Evolutionary conservation across 257 asterid species (phyloP).

Genomic region (Ajuga chamaepitys): DNA sequence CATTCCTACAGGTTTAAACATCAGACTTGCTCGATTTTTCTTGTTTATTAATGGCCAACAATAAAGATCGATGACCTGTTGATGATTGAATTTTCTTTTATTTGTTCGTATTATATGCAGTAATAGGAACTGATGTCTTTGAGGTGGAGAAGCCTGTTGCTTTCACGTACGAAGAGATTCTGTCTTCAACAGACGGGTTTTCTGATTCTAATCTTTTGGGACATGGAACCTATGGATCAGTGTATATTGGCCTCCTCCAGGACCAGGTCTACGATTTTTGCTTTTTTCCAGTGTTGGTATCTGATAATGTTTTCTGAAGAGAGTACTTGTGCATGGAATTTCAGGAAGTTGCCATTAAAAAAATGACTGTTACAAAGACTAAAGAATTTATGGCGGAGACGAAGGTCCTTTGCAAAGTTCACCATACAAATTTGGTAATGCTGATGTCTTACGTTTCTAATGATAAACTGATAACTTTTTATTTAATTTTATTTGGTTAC

Average conservation of each 20-base stretch:
- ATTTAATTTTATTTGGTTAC: too few relatives aligned
- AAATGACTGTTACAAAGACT: slow-evolving; percentile 84
- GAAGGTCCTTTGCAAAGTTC: slow-evolving; percentile 97
- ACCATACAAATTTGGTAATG: slow-evolving; percentile 89
- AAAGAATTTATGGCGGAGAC: slow-evolving; percentile 89
- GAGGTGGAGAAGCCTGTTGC: slow-evolving; percentile 88
- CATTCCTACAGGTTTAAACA: slow-evolving; percentile 65
- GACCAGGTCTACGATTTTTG: slow-evolving; percentile 62
- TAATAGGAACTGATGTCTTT: slow-evolving; percentile 72
- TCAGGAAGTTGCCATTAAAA: slow-evolving; percentile 91
- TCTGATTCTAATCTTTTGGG: slow-evolving; percentile 90
- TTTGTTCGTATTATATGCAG: slow-evolving; percentile 37
- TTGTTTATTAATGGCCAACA: background rate
- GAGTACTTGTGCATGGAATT: slow-evolving; percentile 4
- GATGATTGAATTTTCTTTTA: background rate
- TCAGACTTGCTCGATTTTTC: background rate
- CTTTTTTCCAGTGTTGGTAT: slow-evolving; percentile 2
- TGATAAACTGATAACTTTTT: too few relatives aligned
- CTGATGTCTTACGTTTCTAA: too few relatives aligned
- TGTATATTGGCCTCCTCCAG: slow-evolving; percentile 77
- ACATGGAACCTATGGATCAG: slow-evolving; percentile 89
- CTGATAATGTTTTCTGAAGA: slow-evolving; percentile 5
- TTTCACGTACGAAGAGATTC: slow-evolving; percentile 61
- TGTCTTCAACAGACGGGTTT: slow-evolving; percentile 69
- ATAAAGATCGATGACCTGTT: background rate